A percentile compares a stretch with the other conserved stretches of the same genome.
Conservation (phyloP, 2,329 filamentous ascomycete species). For the Cladosporium colombiae region DNA sequence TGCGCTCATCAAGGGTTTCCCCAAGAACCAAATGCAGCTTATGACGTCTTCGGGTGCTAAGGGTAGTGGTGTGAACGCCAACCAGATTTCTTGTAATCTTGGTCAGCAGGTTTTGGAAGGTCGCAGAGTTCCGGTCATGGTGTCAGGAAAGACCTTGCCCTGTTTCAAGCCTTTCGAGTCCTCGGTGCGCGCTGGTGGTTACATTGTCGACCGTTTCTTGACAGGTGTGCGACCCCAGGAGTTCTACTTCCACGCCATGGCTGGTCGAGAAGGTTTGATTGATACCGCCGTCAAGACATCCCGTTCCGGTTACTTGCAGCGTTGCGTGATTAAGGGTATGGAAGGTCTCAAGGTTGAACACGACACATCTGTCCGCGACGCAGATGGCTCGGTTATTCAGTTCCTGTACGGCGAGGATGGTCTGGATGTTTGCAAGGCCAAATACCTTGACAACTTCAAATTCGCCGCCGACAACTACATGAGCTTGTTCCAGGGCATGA, state of each 20-base stretch:
- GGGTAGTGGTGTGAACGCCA: slow-evolving; percentile 89
- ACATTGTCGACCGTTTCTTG: slow-evolving; percentile 94
- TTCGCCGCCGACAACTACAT: slow-evolving; percentile 85
- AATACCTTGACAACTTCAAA: slow-evolving; percentile 84
- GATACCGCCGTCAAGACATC: slow-evolving; percentile 99
- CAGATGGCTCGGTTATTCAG: slow-evolving; percentile 89
- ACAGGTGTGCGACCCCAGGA: slow-evolving; percentile 96
- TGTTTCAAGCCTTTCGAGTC: slow-evolving; percentile 94
- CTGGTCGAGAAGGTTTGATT: slow-evolving; percentile 94
- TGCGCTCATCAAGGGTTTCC: slow-evolving; percentile 87
- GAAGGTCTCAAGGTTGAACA: slow-evolving; percentile 91
- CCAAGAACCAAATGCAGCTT: slow-evolving; percentile 96
- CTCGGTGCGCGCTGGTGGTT: slow-evolving; percentile 84
- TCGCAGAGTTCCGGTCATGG: slow-evolving; percentile 92
- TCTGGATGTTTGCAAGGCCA: slow-evolving; percentile 89
- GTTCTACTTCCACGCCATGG: slow-evolving; percentile 99
- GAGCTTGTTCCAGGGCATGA: slow-evolving; percentile 76
- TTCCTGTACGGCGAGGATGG: slow-evolving; percentile 98
- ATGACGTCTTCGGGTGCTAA: slow-evolving; percentile 98
- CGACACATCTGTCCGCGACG: slow-evolving; percentile 89
- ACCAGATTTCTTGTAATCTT: slow-evolving; percentile 95
- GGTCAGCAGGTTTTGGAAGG: slow-evolving; percentile 97
- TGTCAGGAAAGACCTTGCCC: slow-evolving; percentile 92
- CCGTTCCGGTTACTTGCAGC: slow-evolving; percentile 91
- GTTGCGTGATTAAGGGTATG: slow-evolving; percentile 98